Conservation (phyloP, 2,329 filamentous ascomycete species). For the Colletotrichum higginsianum region DNA sequence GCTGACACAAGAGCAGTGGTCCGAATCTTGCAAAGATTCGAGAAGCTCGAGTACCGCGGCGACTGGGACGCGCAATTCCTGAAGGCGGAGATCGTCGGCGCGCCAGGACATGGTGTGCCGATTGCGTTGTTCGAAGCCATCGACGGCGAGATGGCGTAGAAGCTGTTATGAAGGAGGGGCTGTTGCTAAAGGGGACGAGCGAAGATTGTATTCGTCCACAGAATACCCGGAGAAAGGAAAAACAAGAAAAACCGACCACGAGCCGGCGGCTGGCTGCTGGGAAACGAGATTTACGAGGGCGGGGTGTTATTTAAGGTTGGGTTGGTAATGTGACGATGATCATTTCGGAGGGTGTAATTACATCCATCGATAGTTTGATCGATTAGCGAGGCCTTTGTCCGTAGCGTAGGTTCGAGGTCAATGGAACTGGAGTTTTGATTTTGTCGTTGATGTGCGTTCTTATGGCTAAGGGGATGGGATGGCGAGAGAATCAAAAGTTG, state of each 20-base stretch:
- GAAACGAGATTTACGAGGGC: neutral
- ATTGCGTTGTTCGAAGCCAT: slow-evolving; percentile 55
- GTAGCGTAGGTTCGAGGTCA: neutral
- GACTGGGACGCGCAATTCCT: slow-evolving; percentile 61
- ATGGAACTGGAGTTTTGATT: neutral
- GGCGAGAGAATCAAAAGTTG: too few species aligned
- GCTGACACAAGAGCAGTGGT: slow-evolving; percentile 53
- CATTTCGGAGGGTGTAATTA: slow-evolving; percentile 2
- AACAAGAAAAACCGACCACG: neutral
- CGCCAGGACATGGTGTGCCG: slow-evolving; percentile 59
- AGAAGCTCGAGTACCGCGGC: slow-evolving; percentile 64
- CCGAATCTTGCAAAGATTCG: slow-evolving; percentile 73
- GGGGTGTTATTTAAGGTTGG: neutral
- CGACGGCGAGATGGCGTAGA: slow-evolving; percentile 39
- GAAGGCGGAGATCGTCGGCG: slow-evolving; percentile 61
- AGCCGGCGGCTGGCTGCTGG: neutral
- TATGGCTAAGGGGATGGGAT: neutral
- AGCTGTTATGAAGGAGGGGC: too few species aligned
- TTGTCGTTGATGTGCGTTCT: neutral
- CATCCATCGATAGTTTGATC: slow-evolving; percentile 26
- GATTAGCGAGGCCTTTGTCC: slow-evolving; percentile 13
- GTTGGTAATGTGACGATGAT: neutral
- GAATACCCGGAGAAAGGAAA: neutral
- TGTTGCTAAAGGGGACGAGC: neutral
- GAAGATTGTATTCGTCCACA: neutral